Percentiles rank a stretch among this genome's conserved stretches.
These are phyloP conservation scores for Setomelanomma holmii DNA, from an alignment of 2,329 filamentous ascomycete genomes.

Conservation along the genomic window DNA sequence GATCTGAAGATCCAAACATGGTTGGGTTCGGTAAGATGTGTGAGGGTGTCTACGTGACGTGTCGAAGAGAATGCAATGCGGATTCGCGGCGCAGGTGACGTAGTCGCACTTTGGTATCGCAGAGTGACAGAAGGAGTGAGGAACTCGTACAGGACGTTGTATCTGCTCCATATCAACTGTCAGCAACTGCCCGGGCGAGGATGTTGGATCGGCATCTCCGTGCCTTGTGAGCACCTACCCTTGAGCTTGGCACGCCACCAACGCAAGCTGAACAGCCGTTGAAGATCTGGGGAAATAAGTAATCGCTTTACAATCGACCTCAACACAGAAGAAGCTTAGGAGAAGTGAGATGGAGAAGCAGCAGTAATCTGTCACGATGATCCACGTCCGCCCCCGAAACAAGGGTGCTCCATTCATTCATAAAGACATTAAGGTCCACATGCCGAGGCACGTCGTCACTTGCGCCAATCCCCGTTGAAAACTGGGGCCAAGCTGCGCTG, in stretches of 20 bases:
- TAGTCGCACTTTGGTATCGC: not conserved
- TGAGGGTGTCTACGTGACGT: not conserved
- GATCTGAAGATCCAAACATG: constrained; percentile 42
- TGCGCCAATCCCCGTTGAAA: constrained; percentile 8
- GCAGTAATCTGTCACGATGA: not conserved
- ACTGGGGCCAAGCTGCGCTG: constrained; percentile 14
- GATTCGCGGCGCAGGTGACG: not conserved
- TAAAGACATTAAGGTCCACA: constrained; percentile 7
- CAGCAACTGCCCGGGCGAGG: constrained; percentile 13
- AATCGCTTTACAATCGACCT: not conserved
- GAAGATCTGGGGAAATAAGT: not conserved
- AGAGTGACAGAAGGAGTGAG: not conserved
- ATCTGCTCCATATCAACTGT: constrained; percentile 7
- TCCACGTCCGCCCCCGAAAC: not conserved
- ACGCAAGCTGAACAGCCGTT: not conserved
- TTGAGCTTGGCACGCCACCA: constrained; percentile 18
- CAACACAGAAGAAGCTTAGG: not conserved
- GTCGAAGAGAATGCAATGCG: not conserved
- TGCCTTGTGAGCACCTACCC: not conserved
- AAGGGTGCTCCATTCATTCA: constrained; percentile 2
- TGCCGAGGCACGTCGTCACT: constrained; percentile 11
- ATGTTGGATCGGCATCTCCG: constrained; percentile 1
- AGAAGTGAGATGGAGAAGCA: not conserved
- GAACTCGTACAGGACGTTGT: not conserved
- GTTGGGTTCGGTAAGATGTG: constrained; percentile 1